Conservation (phyloP, 2,329 filamentous ascomycete genomes). For the Colletotrichum incanum region DNA sequence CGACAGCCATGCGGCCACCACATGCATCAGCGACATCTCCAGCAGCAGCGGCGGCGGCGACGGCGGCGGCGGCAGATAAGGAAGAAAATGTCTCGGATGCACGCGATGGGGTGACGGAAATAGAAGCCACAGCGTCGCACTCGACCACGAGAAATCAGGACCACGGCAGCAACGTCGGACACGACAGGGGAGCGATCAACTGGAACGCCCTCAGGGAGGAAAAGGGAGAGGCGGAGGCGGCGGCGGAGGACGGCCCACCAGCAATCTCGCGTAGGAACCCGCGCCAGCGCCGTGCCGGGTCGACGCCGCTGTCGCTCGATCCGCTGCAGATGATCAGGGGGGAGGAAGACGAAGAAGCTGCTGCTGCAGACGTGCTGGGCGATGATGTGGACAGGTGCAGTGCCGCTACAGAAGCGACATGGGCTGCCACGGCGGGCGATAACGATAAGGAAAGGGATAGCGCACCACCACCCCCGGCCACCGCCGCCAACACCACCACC, state of each 20-base stretch:
- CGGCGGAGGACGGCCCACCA: neutral
- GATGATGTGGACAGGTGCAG: too few relatives aligned
- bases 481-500: too few relatives aligned
- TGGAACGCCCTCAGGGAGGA: neutral
- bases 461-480: conserved; percentile 21
- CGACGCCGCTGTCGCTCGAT: conserved; percentile 43
- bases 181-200: neutral
- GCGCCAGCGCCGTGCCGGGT: conserved; percentile 41
- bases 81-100: conserved; percentile 40
- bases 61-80: conserved; percentile 13
- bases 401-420: too few relatives aligned
- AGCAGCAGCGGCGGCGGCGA: neutral
- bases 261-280: conserved; percentile 34
- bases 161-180: neutral
- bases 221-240: neutral
- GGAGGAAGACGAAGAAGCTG: neutral
- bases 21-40: conserved; percentile 2
- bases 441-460: conserved; percentile 23
- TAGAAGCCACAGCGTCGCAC: conserved; percentile 6
- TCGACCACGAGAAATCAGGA: neutral
- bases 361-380: too few relatives aligned
- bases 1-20: conserved; percentile 17
- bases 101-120: conserved; percentile 19
- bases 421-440: neutral
- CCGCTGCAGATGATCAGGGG: conserved; percentile 28